Base-by-base conservation (phyloP, 805 yeast species). In the Pichia thaimueangensis region DNA sequence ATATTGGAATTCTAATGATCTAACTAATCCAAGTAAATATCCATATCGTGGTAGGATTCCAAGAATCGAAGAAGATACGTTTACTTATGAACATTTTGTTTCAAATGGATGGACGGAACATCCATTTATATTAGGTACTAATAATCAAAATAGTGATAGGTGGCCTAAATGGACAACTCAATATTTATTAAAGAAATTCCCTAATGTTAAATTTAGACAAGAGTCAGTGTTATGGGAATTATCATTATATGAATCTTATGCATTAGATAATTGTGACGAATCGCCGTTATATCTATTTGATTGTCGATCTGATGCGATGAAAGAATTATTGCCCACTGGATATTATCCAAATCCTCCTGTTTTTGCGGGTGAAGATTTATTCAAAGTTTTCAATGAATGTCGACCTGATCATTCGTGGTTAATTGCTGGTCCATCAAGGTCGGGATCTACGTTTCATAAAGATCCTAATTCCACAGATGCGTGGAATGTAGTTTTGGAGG, bases 371-470 rank as follows among this genome's bases (percentile, higher is more conserved):
- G 37, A 48, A n/a, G 95, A 86, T 58, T 69, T 78, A n/a, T 54
- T 60, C 34, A 50, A 49, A 20, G 49, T 53, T 10, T 53, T 55
- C 13, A 47, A 48, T 5, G 60, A 63, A 13, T 80, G 84, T 52
- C 68, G 96, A 38, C 97, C 97, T 1, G 96, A 88, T 60, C 82
- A 84, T 58, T 74, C 91, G n/a, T 88, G 97, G 97, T 65, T 88
- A 19, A 89, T 89, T 36, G 72, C 84, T 7, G 97, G 97, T 0
- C 88, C 95, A 2, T 68, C 65, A 17, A 63, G 94, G 37, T 78
- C 87, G 7, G 97, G 96, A 0, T 85, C 95, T 1, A 83, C 94
- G 0, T 88, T 87, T 60, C 97, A 88, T 60, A 88, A 89, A 54
- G 97, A 88, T 56, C 97, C 97, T 7, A 88, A 88, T 57, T 75